Evolutionary conservation across 2,329 filamentous ascomycete species (phyloP), one percentile per base, ranked within the genome.

Genomic region (Hirsutella minnesotensis): DNA sequence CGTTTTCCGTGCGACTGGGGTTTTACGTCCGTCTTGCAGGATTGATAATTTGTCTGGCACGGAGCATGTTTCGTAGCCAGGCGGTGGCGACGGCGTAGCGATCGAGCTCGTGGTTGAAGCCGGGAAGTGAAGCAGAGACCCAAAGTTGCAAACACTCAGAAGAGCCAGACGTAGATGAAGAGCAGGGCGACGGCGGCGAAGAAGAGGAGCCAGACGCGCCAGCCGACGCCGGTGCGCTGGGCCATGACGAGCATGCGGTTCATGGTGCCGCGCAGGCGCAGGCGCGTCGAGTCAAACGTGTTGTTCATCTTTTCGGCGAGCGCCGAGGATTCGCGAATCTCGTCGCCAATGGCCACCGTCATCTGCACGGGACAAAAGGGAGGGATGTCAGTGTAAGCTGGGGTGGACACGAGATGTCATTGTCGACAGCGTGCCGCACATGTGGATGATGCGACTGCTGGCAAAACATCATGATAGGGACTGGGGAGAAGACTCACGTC

Each of bases 181-280:
- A 96, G 62, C 43, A 90, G 59, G 48, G 83, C 77, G 16, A 96
- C 86, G 30, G 81, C 84, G 5, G 79, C 72, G 60, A 98, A 95
- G 65, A 98, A 98, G 36, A 70, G 73, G 41, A 95, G 62, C 92
- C 92, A 98, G 44, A 89, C 84, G 64, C 78, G 90, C 92, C 92
- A 98, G 56, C 88, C 83, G 9, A 98, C 82, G n/a, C 92, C 92
- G 2, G 89, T 94, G 55, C 80, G 75, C 67, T 96, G 78, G 4
- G 92, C 92, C 92, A 98, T 98, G 42, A 90, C 60, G 51, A 96
- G 66, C 92, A 98, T 98, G 46, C 89, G 74, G 60, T 87, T 95
- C 92, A 98, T 96, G 16, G 94, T 96, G 42, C 90, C 88, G 37
- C 81, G 77, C 48, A 98, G 69, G 49, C 85, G 77, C 41, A 88